A percentile compares a stretch with the other conserved stretches of the same genome.
Evolutionary conservation across 2,329 filamentous ascomycete genomes (phyloP).

Genomic region (Alternaria rosae): DNA sequence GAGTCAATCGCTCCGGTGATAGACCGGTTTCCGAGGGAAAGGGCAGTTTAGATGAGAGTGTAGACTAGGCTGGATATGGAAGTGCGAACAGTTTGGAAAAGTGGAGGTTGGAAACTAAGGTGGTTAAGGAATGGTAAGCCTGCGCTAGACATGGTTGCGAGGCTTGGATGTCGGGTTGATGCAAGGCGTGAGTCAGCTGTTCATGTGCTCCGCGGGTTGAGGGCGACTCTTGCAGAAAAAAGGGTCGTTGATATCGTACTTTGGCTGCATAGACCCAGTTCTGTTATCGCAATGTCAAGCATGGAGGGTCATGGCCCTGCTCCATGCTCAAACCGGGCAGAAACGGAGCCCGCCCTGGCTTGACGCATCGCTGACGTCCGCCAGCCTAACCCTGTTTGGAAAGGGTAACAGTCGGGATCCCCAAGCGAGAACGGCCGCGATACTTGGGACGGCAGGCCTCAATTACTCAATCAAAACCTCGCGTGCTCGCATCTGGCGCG

Average conservation of each 20-base stretch:
- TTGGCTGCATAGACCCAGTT: neutral
- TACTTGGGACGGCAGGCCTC: constrained; percentile 1
- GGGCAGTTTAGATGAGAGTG: neutral
- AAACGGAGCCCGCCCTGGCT: neutral
- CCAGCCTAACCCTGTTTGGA: constrained; percentile 4
- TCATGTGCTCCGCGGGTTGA: constrained; percentile 20
- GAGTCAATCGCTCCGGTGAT: constrained; percentile 13
- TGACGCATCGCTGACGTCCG: constrained; percentile 9
- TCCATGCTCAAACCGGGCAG: neutral
- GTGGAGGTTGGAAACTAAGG: constrained; percentile 15
- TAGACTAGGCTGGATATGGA: constrained; percentile 16
- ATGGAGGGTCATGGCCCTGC: neutral
- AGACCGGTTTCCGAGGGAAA: constrained; percentile 6
- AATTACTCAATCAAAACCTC: constrained; percentile 17
- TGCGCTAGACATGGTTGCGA: constrained; percentile 21
- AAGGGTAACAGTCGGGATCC: constrained; percentile 11
- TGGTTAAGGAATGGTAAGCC: constrained; percentile 17
- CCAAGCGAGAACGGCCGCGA: constrained; percentile 15
- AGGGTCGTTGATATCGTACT: neutral
- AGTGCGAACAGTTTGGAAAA: constrained; percentile 31
- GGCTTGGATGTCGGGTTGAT: constrained; percentile 15
- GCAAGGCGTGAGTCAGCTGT: constrained; percentile 15
- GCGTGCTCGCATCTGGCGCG: constrained; percentile 5
- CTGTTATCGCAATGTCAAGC: neutral
- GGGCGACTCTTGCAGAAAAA: neutral